These are phyloP conservation scores for Linnemannia hyalina DNA, from an alignment of 192 early-diverging fungal species.

Conservation along the genomic window DNA sequence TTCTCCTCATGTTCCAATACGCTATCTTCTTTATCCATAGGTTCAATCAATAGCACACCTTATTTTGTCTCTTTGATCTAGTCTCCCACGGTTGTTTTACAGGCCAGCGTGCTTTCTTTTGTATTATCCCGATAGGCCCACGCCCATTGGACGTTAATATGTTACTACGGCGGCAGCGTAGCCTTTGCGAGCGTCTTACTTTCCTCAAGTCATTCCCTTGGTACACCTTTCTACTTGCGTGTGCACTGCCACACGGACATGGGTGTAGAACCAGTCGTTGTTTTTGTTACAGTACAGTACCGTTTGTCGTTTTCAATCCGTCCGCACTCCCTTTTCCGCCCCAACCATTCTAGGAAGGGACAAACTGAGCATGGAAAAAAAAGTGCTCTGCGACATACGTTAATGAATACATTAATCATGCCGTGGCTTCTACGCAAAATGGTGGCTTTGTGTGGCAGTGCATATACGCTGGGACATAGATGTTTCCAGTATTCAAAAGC, in stretches of 20 bases:
- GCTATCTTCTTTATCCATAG: background rate
- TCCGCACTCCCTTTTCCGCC: background rate
- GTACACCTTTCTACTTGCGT: too few species aligned
- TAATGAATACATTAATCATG: background rate
- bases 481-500: too few species aligned
- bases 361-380: background rate
- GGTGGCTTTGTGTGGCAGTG: conserved; percentile 5
- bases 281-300: background rate
- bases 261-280: background rate
- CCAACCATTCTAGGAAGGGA: background rate
- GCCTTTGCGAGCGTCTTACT: background rate
- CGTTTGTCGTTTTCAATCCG: background rate
- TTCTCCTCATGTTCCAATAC: background rate
- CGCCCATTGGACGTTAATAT: background rate
- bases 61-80: background rate
- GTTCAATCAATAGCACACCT: background rate
- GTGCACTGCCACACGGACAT: conserved; percentile 15
- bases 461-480: background rate
- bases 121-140: background rate
- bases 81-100: conserved; percentile 2
- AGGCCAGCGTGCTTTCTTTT: background rate
- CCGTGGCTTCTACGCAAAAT: background rate
- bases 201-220: background rate
- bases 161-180: background rate
- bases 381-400: background rate